These are phyloP conservation scores for Tuctoria greenei DNA, from an alignment of 176 grass and related monocot genomes.

Conservation along the genomic window DNA sequence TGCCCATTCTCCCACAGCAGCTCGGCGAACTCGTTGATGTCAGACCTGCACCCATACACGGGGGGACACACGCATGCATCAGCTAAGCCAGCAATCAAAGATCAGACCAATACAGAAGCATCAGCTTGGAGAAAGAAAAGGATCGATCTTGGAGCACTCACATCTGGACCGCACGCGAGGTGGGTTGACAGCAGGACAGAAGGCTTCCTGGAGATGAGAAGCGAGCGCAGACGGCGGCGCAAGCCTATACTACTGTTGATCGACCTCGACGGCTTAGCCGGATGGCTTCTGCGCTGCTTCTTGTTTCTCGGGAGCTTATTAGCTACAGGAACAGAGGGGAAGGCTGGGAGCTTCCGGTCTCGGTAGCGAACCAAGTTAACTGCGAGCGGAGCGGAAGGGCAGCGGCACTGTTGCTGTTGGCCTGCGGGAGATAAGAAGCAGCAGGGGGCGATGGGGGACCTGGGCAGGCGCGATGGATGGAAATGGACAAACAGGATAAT, in stretches of 20 bases:
- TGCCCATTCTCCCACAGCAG: conserved; percentile 60
- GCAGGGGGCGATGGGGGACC: conserved; percentile 24
- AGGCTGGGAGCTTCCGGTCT: not conserved
- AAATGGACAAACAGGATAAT: conserved; percentile 36
- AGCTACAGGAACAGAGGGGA: conserved; percentile 18
- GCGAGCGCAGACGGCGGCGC: not conserved
- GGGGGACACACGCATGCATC: conserved; percentile 12
- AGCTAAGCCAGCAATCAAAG: not conserved
- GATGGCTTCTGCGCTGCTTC: conserved; percentile 1
- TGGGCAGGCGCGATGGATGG: conserved; percentile 8
- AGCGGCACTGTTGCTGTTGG: not conserved
- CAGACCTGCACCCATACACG: conserved; percentile 27
- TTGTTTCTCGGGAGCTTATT: not conserved
- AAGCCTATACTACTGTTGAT: conserved; percentile 15
- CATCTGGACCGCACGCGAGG: conserved; percentile 27
- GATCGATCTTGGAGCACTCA: conserved; percentile 12
- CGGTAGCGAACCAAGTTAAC: not conserved
- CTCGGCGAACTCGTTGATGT: conserved; percentile 48
- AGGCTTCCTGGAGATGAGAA: conserved; percentile 1
- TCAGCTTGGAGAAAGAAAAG: not conserved
- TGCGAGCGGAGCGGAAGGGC: conserved; percentile 24
- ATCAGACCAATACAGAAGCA: not conserved
- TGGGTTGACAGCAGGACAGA: not conserved
- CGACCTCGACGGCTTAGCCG: conserved; percentile 1
- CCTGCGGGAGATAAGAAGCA: conserved; percentile 40